Conservation (phyloP, 805 yeast species). For the Lachancea sp. region DNA sequence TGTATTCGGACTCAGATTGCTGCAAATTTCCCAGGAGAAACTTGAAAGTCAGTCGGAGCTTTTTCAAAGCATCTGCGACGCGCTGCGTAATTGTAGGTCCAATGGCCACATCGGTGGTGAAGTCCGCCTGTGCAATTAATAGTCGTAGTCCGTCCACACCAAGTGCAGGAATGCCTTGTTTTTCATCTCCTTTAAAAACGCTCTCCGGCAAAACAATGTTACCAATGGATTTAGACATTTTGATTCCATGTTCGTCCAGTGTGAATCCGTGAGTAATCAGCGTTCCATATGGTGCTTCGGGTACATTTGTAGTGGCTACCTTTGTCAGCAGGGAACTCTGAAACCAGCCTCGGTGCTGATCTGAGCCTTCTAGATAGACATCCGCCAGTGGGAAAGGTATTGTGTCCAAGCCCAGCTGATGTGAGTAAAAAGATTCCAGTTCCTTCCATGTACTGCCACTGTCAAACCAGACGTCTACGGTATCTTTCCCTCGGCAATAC, state of each 20-base stretch:
- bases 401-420: slow-evolving; percentile 30
- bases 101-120: slow-evolving; percentile 69
- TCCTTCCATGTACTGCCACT: slow-evolving; percentile 85
- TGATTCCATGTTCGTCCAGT: slow-evolving; percentile 74
- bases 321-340: slow-evolving; percentile 86
- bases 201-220: slow-evolving; percentile 67
- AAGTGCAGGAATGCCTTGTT: slow-evolving; percentile 48
- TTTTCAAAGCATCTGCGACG: slow-evolving; percentile 74
- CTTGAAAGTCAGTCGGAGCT: slow-evolving; percentile 72
- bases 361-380: slow-evolving; percentile 93
- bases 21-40: slow-evolving; percentile 74
- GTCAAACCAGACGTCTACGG: slow-evolving; percentile 99
- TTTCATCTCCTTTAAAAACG: slow-evolving; percentile 55
- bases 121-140: slow-evolving; percentile 87
- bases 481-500: slow-evolving; percentile 69
- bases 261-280: slow-evolving; percentile 93
- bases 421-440: slow-evolving; percentile 31
- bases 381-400: slow-evolving; percentile 52
- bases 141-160: slow-evolving; percentile 90
- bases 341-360: slow-evolving; percentile 99
- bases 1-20: slow-evolving; percentile 30
- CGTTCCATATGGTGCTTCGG: slow-evolving; percentile 58
- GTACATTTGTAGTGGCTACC: slow-evolving; percentile 39
- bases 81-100: slow-evolving; percentile 67
- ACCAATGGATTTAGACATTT: slow-evolving; percentile 93